A percentile compares a stretch with the other conserved stretches of the same genome.
Conservation (phyloP, 345 rosid genomes). For the Diplotaxis tenuifolia region DNA sequence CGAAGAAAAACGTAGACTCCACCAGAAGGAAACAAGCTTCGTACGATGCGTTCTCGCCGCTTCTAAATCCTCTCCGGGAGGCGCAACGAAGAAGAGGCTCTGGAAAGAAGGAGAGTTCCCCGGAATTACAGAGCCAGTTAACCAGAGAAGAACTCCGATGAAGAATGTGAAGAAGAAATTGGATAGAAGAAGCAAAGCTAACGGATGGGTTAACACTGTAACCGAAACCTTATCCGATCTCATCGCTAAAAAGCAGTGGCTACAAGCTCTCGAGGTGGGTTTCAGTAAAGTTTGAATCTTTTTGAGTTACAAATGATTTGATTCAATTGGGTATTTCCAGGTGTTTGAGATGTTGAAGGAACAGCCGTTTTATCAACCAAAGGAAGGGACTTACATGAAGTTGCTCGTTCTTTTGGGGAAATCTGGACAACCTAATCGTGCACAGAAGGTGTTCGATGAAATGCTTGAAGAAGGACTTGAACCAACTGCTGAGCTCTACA, state of each 20-base stretch:
- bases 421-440: constrained; percentile 64
- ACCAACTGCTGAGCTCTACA: constrained; percentile 71
- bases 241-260: constrained; percentile 77
- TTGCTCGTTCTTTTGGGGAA: constrained; percentile 70
- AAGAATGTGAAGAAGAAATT: constrained; percentile 74
- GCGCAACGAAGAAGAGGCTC: constrained; percentile 47
- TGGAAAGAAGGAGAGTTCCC: constrained; percentile 86
- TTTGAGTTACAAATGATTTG: neutral
- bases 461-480: constrained; percentile 80
- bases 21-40: neutral
- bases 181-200: constrained; percentile 59
- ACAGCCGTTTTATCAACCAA: constrained; percentile 73
- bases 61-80: constrained; percentile 36
- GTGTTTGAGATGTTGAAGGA: constrained; percentile 67
- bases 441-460: constrained; percentile 66
- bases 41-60: constrained; percentile 39
- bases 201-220: constrained; percentile 78
- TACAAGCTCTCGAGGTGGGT: constrained; percentile 75
- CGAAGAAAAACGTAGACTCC: neutral
- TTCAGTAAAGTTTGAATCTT: neutral
- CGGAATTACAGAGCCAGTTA: constrained; percentile 47
- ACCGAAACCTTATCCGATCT: constrained; percentile 73
- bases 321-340: constrained; percentile 34
- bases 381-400: constrained; percentile 82
- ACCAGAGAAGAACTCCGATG: constrained; percentile 48